phyloP scores from a whole-genome alignment of 2,329 filamentous ascomycete genomes.

The Fusarium austroafricanum region DNA sequence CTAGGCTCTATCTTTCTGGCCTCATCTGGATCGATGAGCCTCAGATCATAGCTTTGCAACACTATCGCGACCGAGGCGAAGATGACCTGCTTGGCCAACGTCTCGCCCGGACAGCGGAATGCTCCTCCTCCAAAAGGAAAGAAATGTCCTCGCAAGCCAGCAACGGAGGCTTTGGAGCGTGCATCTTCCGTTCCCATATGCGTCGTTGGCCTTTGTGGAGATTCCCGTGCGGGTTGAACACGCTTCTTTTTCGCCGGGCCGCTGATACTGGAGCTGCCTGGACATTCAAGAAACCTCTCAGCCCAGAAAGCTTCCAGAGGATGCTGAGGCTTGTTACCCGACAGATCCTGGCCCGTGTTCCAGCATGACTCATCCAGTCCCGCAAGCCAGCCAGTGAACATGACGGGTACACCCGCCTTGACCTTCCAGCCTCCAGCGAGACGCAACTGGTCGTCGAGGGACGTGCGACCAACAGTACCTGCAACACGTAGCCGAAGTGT shows the following conservation, averaged over 20 bases:
- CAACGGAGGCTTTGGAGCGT: background rate
- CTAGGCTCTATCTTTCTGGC: background rate
- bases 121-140: background rate
- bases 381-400: background rate
- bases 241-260: background rate
- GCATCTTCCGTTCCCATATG: no score
- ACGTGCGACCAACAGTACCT: background rate
- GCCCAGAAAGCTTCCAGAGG: background rate
- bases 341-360: background rate
- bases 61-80: no score
- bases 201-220: background rate
- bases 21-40: background rate
- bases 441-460: background rate
- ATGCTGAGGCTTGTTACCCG: background rate
- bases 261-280: conserved; percentile 4
- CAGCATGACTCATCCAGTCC: background rate
- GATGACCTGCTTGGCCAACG: background rate
- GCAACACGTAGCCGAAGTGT: background rate
- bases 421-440: background rate
- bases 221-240: background rate
- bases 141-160: background rate
- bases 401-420: background rate
- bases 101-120: background rate
- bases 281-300: background rate
- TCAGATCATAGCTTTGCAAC: background rate